A percentile compares a stretch with the other conserved stretches of the same genome.
Conservation (phyloP, 495 filamentous ascomycete genomes). For the Oleoguttula mirabilis region DNA sequence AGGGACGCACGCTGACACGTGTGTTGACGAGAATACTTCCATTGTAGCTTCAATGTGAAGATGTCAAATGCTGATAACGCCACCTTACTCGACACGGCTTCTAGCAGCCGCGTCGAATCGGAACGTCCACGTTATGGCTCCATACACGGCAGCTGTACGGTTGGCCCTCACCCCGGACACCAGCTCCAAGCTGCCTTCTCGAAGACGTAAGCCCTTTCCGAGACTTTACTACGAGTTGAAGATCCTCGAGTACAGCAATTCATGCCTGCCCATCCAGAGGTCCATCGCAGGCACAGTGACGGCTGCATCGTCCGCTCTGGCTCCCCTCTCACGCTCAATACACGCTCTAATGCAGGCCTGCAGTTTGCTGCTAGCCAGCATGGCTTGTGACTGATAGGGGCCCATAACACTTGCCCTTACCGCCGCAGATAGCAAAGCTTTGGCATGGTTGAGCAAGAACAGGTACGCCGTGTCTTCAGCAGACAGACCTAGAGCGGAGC, state of each 20-base stretch:
- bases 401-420: slow-evolving; percentile 83
- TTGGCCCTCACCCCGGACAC: no score
- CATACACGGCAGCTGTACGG: no score
- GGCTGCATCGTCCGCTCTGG: slow-evolving; percentile 60
- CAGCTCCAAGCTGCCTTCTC: no score
- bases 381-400: slow-evolving; percentile 79
- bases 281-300: slow-evolving; percentile 80
- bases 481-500: slow-evolving; percentile 48
- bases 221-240: slow-evolving; percentile 80
- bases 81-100: no score
- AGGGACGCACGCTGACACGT: no score
- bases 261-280: slow-evolving; percentile 89
- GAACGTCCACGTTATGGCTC: no score
- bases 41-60: no score
- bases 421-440: slow-evolving; percentile 76
- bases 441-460: slow-evolving; percentile 78
- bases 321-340: slow-evolving; percentile 47
- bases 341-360: slow-evolving; percentile 49
- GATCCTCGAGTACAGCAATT: slow-evolving; percentile 88
- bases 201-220: no score
- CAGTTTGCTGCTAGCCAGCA: slow-evolving; percentile 57
- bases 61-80: no score
- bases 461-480: slow-evolving; percentile 63
- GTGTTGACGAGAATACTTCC: no score
- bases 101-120: no score